Conservation (phyloP, 2,329 filamentous ascomycete species). For the Apiospora malaysiana region DNA sequence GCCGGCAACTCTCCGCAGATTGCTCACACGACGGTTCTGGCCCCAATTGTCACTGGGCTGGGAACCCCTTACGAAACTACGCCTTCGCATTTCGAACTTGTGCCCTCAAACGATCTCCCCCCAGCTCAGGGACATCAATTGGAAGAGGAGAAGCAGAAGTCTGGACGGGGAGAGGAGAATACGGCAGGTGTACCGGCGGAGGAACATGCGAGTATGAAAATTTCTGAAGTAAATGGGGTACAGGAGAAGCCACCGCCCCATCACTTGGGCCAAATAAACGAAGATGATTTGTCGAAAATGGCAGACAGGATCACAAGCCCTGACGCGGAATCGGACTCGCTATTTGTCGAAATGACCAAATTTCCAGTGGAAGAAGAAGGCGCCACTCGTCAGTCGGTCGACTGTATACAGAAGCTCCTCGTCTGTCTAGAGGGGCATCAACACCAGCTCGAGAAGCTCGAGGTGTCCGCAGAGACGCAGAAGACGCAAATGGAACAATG, state of each 20-base stretch:
- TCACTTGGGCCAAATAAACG: background rate
- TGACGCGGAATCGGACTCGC: background rate
- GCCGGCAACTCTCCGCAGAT: background rate
- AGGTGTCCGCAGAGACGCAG: background rate
- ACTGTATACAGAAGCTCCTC: conserved; percentile 9
- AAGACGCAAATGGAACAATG: background rate
- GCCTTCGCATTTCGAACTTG: background rate
- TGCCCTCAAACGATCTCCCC: no score
- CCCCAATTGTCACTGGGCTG: background rate
- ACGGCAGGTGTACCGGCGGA: background rate
- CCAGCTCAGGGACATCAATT: background rate
- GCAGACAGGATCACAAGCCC: background rate
- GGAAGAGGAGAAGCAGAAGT: background rate
- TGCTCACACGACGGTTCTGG: background rate
- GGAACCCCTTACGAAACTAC: background rate
- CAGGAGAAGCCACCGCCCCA: background rate
- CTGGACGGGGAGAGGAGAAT: background rate
- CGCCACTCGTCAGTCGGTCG: background rate
- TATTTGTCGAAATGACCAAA: background rate
- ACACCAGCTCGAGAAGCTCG: conserved; percentile 14
- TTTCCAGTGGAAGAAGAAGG: background rate
- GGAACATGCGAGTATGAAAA: background rate
- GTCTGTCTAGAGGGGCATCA: conserved; percentile 19
- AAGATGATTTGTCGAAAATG: background rate
- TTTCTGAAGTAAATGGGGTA: background rate